Evolutionary conservation across 2,329 filamentous ascomycete species (phyloP).

Genomic region (Ceratocystis huliohia): DNA sequence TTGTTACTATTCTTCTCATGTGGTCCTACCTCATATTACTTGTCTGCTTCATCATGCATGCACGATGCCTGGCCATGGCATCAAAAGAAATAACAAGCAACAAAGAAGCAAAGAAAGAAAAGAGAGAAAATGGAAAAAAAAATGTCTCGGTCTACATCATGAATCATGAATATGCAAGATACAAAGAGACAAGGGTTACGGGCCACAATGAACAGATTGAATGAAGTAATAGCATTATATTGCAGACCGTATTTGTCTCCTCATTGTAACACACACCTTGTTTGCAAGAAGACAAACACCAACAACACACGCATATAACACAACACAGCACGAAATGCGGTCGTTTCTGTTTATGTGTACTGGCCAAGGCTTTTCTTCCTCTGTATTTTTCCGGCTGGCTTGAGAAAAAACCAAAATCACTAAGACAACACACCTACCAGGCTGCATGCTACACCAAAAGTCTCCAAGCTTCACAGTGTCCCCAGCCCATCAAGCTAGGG

Average conservation of each 20-base stretch:
- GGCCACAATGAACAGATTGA: too few relatives aligned
- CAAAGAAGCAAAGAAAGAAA: not conserved
- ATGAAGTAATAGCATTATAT: too few relatives aligned
- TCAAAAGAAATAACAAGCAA: not conserved
- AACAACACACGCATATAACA: not conserved
- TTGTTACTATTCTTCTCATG: not conserved
- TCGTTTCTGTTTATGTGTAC: not conserved
- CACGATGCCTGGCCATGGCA: not conserved
- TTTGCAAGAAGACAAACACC: not conserved
- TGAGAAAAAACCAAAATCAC: not conserved
- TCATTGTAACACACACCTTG: not conserved
- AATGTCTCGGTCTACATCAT: conserved; percentile 2
- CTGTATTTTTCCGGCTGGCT: not conserved
- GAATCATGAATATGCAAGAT: not conserved
- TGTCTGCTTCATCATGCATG: not conserved
- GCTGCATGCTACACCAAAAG: not conserved
- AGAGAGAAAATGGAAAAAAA: not conserved
- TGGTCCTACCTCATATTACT: not conserved
- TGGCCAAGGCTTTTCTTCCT: not conserved
- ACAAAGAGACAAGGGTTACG: not conserved
- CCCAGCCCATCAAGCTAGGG: not conserved
- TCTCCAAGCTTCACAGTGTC: not conserved
- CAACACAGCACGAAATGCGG: not conserved
- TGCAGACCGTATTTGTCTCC: too few relatives aligned
- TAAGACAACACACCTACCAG: not conserved